A percentile compares a stretch with the other conserved stretches of the same genome.
Conservation (phyloP, 306 rosid genomes). For the Boehmeria nivea region DNA sequence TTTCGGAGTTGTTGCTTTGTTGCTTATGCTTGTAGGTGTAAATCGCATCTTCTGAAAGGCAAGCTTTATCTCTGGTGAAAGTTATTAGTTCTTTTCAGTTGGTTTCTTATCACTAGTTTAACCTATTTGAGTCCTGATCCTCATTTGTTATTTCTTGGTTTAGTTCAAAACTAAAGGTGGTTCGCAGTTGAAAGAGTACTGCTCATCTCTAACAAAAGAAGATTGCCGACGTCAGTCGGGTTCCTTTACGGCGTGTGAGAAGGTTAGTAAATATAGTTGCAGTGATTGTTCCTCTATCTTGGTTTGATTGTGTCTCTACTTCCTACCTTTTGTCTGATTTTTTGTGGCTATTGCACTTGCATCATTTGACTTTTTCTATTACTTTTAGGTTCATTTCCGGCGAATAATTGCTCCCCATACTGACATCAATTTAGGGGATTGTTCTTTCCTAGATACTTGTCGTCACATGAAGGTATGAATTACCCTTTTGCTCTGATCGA, state of each 20-base stretch:
- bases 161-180: conserved; percentile 96
- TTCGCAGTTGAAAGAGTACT: conserved; percentile 76
- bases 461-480: conserved; percentile 89
- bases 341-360: neutral
- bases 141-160: conserved; percentile 7
- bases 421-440: conserved; percentile 91
- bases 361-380: neutral
- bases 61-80: too few relatives aligned
- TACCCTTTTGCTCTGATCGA: neutral
- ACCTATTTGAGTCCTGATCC: conserved; percentile 9
- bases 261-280: conserved; percentile 72
- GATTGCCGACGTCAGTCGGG: conserved; percentile 86
- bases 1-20: too few relatives aligned
- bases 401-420: conserved; percentile 95
- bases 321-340: neutral
- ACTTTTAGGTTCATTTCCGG: conserved; percentile 85
- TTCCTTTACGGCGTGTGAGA: conserved; percentile 81
- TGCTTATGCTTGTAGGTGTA: too few relatives aligned
- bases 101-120: neutral
- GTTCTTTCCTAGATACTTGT: conserved; percentile 95
- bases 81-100: neutral
- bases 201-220: conserved; percentile 88
- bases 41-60: too few relatives aligned
- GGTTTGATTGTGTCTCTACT: neutral
- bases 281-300: neutral